Evolutionary conservation across 2,329 filamentous ascomycete genomes (phyloP).

Genomic region (Colletotrichum graminicola): DNA sequence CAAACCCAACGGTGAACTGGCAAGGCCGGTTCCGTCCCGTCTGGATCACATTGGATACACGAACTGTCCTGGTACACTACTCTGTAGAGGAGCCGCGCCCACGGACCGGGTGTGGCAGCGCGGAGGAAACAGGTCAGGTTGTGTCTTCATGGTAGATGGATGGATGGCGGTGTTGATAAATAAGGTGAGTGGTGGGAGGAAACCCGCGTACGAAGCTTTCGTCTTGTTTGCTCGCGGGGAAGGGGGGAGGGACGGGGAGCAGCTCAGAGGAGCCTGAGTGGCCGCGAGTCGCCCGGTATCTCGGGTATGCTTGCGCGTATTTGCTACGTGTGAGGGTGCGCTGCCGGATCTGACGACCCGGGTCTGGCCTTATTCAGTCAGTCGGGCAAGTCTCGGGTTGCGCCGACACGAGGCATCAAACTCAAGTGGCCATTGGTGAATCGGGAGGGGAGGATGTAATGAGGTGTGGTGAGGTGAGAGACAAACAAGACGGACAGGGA

Average conservation of each 20-base stretch:
- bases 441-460: neutral
- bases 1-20: constrained; percentile 6
- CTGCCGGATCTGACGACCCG: constrained; percentile 7
- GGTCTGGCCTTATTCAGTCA: constrained; percentile 1
- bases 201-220: constrained; percentile 24
- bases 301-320: neutral
- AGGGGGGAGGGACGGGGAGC: neutral
- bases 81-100: constrained; percentile 13
- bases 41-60: constrained; percentile 17
- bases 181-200: constrained; percentile 11
- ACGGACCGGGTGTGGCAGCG: neutral
- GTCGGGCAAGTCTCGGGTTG: constrained; percentile 15
- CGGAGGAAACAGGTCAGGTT: constrained; percentile 13
- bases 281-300: constrained; percentile 4
- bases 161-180: constrained; percentile 17
- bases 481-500: constrained; percentile 23
- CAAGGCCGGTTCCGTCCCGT: neutral
- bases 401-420: constrained; percentile 28
- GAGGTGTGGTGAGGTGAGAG: constrained; percentile 33
- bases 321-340: neutral
- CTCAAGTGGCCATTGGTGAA: constrained; percentile 23
- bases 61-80: constrained; percentile 12
- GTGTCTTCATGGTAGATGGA: neutral
- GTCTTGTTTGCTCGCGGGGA: constrained; percentile 14
- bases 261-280: neutral